Conservation (phyloP, 306 rosid genomes). For the Argentina anserina region DNA sequence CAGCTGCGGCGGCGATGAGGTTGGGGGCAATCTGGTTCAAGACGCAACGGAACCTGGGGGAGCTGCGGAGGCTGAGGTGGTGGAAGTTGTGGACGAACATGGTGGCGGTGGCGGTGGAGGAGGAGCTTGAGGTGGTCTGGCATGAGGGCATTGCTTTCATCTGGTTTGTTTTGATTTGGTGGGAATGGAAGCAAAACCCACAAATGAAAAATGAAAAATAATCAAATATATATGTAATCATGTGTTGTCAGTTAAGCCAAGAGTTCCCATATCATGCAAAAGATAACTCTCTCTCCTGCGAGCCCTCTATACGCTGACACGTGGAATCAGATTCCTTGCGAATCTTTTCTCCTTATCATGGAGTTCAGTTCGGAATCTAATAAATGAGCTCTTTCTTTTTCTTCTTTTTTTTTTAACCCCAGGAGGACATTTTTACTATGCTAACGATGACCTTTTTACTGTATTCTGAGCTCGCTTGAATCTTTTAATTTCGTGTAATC, state of each 20-base stretch:
- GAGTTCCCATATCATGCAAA: neutral
- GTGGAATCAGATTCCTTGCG: neutral
- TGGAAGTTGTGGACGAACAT: slow-evolving; percentile 45
- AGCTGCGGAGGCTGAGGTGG: slow-evolving; percentile 30
- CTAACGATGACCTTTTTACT: too few species aligned
- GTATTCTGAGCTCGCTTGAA: neutral
- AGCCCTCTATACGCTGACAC: neutral
- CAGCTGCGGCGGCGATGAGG: slow-evolving; percentile 58
- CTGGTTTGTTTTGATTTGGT: neutral
- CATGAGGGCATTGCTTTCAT: slow-evolving; percentile 39
- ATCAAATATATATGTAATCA: neutral
- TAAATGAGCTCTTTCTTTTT: too few species aligned
- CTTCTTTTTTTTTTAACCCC: too few species aligned
- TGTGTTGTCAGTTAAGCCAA: neutral
- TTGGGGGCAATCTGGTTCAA: slow-evolving; percentile 43
- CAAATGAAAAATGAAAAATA: neutral
- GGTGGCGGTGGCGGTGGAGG: slow-evolving; percentile 15
- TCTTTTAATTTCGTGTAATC: neutral
- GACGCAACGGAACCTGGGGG: slow-evolving; percentile 47
- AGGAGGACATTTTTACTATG: neutral
- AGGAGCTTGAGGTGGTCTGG: slow-evolving; percentile 22
- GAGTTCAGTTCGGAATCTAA: neutral
- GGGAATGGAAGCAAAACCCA: neutral
- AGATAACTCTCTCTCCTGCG: slow-evolving; percentile 7
- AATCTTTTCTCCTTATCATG: neutral